Evolutionary conservation across 768 basidiomycete species (phyloP).

Genomic region (Hericium alpestre): DNA sequence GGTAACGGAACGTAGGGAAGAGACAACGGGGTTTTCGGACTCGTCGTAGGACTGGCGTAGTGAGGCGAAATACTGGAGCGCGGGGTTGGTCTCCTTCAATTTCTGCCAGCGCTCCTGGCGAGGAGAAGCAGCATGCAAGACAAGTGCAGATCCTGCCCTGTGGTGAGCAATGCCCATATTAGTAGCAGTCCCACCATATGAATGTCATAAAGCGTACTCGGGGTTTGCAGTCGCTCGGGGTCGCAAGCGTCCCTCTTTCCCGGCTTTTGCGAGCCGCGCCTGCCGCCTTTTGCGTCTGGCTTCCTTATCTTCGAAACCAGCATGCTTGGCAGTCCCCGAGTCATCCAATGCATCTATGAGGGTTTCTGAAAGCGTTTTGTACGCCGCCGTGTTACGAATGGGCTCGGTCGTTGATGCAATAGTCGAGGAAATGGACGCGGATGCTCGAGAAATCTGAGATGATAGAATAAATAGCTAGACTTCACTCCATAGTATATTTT

Average conservation of each 20-base stretch:
- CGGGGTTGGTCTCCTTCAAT: conserved; percentile 70
- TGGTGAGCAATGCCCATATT: background rate
- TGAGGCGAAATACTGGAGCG: conserved; percentile 48
- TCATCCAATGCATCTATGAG: conserved; percentile 90
- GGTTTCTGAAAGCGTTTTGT: conserved; percentile 83
- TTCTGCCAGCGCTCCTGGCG: conserved; percentile 73
- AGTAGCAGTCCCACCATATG: background rate
- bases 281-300: conserved; percentile 73
- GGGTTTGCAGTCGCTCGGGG: conserved; percentile 58
- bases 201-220: conserved; percentile 45
- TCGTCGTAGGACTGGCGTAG: conserved; percentile 74
- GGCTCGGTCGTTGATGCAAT: conserved; percentile 89
- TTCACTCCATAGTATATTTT: background rate
- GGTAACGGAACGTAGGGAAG: conserved; percentile 73
- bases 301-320: conserved; percentile 94
- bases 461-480: background rate
- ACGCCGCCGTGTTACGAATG: conserved; percentile 91
- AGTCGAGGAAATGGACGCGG: conserved; percentile 74
- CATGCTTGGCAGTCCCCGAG: conserved; percentile 85
- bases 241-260: conserved; percentile 52
- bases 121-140: conserved; percentile 74
- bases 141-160: conserved; percentile 80
- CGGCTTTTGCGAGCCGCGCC: conserved; percentile 74
- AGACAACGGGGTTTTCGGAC: conserved; percentile 84
- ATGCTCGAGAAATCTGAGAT: conserved; percentile 73